Evolutionary conservation across 1,284 basidiomycete species (phyloP), one percentile per base, ranked within the genome.

Genomic region (Coniferiporia weirii): DNA sequence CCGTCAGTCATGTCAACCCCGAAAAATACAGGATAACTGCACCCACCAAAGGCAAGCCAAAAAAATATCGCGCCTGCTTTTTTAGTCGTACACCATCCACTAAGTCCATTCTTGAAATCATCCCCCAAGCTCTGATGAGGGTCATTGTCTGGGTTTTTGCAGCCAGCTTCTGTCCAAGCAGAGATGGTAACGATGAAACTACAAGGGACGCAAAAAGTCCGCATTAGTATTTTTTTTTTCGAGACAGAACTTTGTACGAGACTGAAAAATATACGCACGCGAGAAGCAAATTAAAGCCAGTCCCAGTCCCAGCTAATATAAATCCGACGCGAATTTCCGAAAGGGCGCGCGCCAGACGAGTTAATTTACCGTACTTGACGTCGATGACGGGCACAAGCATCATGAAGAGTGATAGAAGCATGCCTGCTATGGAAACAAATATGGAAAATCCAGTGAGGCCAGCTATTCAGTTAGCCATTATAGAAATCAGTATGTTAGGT

Each of bases 71-170:
- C 82, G 0, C 81, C 89, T 3, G 93, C 93, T 68, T 92, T 93
- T 75, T 95, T 95, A 6, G 93, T 95, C 63, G 78, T 83, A 72
- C 93, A 96, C 89, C 90, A 95, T 0, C 87, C 83, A 10, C 78
- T 70, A 5, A 96, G 76, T 6, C 76, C 90, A 10, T 78, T 77
- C 65, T 81, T 81, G 71, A 87, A 96, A 57, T 74, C 79, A 52
- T 86, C 79, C 8, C 91, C 90, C n/a, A 81, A 78, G 52, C 77
- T 76, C 1, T 83, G 81, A 67, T 90, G 76, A 1, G 90, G 90
- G 65, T 92, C 91, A 10, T 87, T 80, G 52, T 76, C 75, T 0
- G 89, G 70, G 64, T 95, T 78, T 72, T 95, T 95, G 77, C 93
- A 96, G 0, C 93, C 93, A 3, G 87, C 69, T 69, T 93, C 75